Percentiles rank a stretch among this genome's conserved stretches.
Conservation (phyloP, 2,329 filamentous ascomycete species). For the Ceratocystis albifundus region DNA sequence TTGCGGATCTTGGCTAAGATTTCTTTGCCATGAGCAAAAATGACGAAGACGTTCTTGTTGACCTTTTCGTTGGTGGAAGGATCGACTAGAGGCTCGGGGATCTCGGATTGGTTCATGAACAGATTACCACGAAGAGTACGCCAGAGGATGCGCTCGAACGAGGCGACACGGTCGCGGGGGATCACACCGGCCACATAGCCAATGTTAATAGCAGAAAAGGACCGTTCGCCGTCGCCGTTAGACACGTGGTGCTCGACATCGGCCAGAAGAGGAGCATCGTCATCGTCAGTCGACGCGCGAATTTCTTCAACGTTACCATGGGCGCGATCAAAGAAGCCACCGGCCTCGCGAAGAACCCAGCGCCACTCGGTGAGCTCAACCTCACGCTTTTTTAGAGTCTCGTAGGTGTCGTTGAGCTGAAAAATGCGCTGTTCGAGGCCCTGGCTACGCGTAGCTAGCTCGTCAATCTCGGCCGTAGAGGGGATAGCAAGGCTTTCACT, state of each 20-base stretch:
- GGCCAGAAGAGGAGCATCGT: constrained; percentile 84
- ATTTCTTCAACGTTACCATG: constrained; percentile 97
- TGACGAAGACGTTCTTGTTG: constrained; percentile 97
- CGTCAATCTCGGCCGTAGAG: constrained; percentile 89
- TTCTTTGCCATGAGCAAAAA: constrained; percentile 96
- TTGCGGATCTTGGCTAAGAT: constrained; percentile 98
- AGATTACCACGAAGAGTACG: constrained; percentile 91
- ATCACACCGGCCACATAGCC: constrained; percentile 97
- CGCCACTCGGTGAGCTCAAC: constrained; percentile 96
- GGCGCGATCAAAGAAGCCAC: constrained; percentile 92
- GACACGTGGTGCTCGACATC: constrained; percentile 71
- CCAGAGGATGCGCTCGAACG: constrained; percentile 97
- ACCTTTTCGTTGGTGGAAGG: constrained; percentile 84
- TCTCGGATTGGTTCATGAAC: constrained; percentile 99
- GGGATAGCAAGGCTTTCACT: constrained; percentile 75
- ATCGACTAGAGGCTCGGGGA: constrained; percentile 83
- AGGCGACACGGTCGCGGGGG: constrained; percentile 77
- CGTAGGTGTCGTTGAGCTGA: constrained; percentile 94
- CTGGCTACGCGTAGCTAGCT: constrained; percentile 84
- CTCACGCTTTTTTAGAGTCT: constrained; percentile 94
- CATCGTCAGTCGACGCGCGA: constrained; percentile 74
- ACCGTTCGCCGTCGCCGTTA: constrained; percentile 58
- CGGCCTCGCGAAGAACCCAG: constrained; percentile 92
- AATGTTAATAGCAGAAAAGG: constrained; percentile 97
- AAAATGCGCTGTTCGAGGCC: constrained; percentile 82